Conservation (phyloP, 768 basidiomycete genomes). For the Tricholoma hemisulphureum region DNA sequence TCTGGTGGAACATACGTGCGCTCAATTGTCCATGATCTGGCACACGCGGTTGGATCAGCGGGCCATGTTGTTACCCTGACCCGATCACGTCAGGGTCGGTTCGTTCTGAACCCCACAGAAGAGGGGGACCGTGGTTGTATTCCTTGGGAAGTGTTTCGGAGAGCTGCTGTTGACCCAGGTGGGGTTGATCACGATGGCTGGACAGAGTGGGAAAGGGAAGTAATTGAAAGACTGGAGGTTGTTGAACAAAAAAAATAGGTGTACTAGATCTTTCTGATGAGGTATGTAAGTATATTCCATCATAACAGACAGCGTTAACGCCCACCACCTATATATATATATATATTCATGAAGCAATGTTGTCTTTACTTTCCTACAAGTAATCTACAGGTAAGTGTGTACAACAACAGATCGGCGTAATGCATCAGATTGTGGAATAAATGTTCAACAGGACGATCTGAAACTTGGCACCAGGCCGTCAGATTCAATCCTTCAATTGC, state of each 20-base stretch:
- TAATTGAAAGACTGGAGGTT: constrained; percentile 65
- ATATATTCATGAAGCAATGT: too few relatives aligned
- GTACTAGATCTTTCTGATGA: neutral
- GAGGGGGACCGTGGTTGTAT: constrained; percentile 61
- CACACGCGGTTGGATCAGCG: constrained; percentile 76
- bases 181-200: constrained; percentile 67
- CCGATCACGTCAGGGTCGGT: constrained; percentile 86
- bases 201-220: constrained; percentile 78
- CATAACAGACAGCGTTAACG: too few relatives aligned
- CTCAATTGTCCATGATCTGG: constrained; percentile 92
- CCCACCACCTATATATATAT: too few relatives aligned
- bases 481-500: constrained; percentile 6
- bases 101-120: constrained; percentile 48
- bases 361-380: too few relatives aligned
- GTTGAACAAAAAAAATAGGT: constrained; percentile 35
- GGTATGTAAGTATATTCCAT: neutral
- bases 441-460: neutral
- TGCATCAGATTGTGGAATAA: too few relatives aligned
- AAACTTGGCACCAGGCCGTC: neutral
- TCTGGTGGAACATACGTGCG: constrained; percentile 97
- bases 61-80: constrained; percentile 92
- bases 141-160: constrained; percentile 72
- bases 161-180: constrained; percentile 51
- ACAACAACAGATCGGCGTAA: too few relatives aligned
- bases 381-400: too few relatives aligned